phyloP scores from a whole-genome alignment of 1,284 basidiomycete genomes.

The Cutaneotrichosporon mucoides region DNA sequence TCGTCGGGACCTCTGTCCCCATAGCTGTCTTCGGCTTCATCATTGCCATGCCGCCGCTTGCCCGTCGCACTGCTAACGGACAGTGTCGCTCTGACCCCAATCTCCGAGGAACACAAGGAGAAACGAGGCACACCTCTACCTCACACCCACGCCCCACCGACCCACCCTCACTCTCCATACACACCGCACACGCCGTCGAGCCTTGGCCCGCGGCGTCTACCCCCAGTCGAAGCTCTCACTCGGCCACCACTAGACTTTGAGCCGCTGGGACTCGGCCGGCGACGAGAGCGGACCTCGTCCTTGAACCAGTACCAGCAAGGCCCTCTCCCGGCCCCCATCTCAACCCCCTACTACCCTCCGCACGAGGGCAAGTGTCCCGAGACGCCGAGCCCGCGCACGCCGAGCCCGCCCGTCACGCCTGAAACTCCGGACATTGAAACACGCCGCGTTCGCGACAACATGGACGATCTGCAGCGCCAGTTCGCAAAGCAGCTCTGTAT shows the following conservation, averaged over 20 bases:
- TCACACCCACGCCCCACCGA: not conserved
- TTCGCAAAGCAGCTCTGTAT: conserved; percentile 3
- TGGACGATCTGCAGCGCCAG: conserved; percentile 4
- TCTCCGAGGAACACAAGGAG: conserved; percentile 1
- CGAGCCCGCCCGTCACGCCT: not conserved
- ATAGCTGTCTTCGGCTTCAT: no score
- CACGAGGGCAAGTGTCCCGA: not conserved
- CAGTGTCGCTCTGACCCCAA: not conserved
- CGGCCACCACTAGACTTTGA: not conserved
- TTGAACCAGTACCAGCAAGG: not conserved
- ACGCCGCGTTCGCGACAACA: conserved; percentile 1
- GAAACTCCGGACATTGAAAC: conserved; percentile 3
- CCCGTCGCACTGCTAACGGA: no score
- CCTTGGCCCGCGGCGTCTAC: not conserved
- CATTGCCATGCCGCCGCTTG: no score
- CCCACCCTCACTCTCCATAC: not conserved
- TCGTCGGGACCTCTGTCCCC: no score
- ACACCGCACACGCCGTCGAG: not conserved
- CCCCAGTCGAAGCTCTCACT: not conserved
- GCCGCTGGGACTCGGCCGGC: not conserved
- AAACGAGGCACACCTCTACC: not conserved
- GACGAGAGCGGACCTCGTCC: not conserved
- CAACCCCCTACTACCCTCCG: not conserved
- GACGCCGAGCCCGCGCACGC: conserved; percentile 1
- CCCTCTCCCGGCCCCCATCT: not conserved